Evolutionary conservation across 108 stramenopile genomes (phyloP).

Genomic region (Cylindrotheca fusiformis): DNA sequence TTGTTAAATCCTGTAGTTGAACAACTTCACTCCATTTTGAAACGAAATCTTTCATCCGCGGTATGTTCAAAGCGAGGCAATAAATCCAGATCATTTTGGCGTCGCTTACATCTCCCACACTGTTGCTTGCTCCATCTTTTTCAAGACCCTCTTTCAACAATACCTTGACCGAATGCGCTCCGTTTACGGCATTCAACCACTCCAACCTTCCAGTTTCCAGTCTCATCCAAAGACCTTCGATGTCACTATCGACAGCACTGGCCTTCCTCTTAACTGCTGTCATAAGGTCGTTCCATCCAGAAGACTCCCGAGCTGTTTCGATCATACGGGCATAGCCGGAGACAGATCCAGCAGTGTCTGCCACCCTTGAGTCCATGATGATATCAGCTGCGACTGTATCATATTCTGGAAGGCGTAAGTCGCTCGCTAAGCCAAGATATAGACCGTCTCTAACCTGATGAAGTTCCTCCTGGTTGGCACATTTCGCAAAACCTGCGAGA

Average conservation of each 20-base stretch:
- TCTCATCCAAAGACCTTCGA: conserved; percentile 51
- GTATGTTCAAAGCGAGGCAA: conserved; percentile 41
- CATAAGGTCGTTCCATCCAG: conserved; percentile 37
- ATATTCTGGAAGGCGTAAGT: conserved; percentile 72
- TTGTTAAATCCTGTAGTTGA: conserved; percentile 39
- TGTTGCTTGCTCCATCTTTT: conserved; percentile 31
- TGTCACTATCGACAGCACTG: conserved; percentile 39
- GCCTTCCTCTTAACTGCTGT: conserved; percentile 32
- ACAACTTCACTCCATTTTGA: conserved; percentile 44
- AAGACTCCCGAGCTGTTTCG: conserved; percentile 36
- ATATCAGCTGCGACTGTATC: conserved; percentile 33
- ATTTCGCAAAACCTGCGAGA: conserved; percentile 60
- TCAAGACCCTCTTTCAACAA: conserved; percentile 45
- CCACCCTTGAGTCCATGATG: conserved; percentile 39
- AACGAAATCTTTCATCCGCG: conserved; percentile 19
- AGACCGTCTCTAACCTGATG: conserved; percentile 58
- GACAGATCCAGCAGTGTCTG: conserved; percentile 20
- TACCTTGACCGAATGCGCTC: conserved; percentile 55
- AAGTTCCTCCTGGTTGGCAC: conserved; percentile 45
- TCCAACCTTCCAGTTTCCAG: conserved; percentile 49
- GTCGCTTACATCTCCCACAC: conserved; percentile 55
- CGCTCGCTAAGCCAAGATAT: conserved; percentile 63
- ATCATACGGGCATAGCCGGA: conserved; percentile 39
- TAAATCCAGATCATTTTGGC: conserved; percentile 72
- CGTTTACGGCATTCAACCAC: conserved; percentile 47